Evolutionary conservation across 2,329 filamentous ascomycete species (phyloP).

Genomic region (Aspergillus phoenicis): DNA sequence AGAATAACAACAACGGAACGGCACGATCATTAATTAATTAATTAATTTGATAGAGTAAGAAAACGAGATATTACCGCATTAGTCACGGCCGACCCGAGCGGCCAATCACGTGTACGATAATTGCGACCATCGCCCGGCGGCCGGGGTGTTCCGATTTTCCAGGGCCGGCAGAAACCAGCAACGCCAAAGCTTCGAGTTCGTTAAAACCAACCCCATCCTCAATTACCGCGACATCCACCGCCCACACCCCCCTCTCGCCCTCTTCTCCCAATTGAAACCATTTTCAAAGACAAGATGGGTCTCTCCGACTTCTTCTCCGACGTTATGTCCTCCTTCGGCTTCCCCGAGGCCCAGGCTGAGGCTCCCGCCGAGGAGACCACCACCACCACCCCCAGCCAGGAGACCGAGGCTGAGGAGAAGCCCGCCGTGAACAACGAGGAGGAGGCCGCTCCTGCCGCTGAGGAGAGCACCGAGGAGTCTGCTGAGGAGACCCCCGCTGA

Average conservation of each 20-base stretch:
- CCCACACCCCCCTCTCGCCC: constrained; percentile 21
- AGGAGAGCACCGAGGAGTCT: constrained; percentile 52
- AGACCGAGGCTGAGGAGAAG: constrained; percentile 41
- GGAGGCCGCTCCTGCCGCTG: constrained; percentile 53
- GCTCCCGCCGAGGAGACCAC: constrained; percentile 51
- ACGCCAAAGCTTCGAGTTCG: constrained; percentile 29
- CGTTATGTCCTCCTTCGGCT: constrained; percentile 66
- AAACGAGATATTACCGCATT: constrained; percentile 15
- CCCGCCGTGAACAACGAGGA: constrained; percentile 42
- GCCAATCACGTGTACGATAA: constrained; percentile 47
- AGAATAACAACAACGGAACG: neutral
- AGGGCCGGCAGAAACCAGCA: constrained; percentile 26
- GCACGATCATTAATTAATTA: neutral
- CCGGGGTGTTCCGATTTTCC: constrained; percentile 47
- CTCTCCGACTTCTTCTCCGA: constrained; percentile 67
- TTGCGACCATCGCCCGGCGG: constrained; percentile 38
- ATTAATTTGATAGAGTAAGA: neutral
- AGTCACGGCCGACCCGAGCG: constrained; percentile 13
- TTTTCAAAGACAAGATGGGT: constrained; percentile 55
- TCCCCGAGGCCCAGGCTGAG: constrained; percentile 63
- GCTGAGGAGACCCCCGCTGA: constrained; percentile 50
- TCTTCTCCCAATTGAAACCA: constrained; percentile 35
- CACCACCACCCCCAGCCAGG: constrained; percentile 43
- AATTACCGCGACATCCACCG: constrained; percentile 27
- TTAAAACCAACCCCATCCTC: constrained; percentile 39